Evolutionary conservation across 2,329 filamentous ascomycete species (phyloP).

Genomic region (Pestalotiopsis sp.): DNA sequence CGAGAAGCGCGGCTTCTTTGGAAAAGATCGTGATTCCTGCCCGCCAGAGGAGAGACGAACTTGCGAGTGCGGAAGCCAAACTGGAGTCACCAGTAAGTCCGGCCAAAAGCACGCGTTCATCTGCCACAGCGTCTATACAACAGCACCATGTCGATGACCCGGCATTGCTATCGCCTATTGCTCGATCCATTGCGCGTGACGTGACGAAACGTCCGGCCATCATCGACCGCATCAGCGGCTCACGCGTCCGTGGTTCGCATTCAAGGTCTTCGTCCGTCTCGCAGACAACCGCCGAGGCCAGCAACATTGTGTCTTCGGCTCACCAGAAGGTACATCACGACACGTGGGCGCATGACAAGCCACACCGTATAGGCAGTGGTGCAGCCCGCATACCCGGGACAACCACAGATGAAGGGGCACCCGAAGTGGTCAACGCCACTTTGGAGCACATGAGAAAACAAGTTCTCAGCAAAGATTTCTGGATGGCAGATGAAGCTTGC

Average conservation of each 20-base stretch:
- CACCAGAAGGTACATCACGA: constrained; percentile 61
- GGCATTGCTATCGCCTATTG: constrained; percentile 24
- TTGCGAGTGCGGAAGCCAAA: constrained; percentile 45
- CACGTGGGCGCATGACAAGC: constrained; percentile 50
- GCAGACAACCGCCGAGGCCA: constrained; percentile 57
- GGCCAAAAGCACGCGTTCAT: constrained; percentile 30
- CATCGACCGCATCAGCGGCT: constrained; percentile 56
- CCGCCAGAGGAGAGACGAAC: constrained; percentile 43
- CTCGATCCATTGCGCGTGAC: constrained; percentile 33
- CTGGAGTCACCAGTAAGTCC: constrained; percentile 47
- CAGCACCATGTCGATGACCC: constrained; percentile 35
- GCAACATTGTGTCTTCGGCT: constrained; percentile 58
- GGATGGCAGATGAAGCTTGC: constrained; percentile 99
- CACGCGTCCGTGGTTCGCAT: constrained; percentile 42
- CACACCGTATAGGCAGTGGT: constrained; percentile 47
- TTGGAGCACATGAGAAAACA: constrained; percentile 78
- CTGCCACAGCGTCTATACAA: constrained; percentile 26
- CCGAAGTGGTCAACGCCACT: constrained; percentile 61
- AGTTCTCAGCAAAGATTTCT: constrained; percentile 91
- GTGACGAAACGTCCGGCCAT: constrained; percentile 48
- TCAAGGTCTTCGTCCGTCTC: constrained; percentile 64
- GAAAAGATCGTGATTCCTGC: constrained; percentile 30
- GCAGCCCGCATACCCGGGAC: constrained; percentile 57
- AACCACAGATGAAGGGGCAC: constrained; percentile 56
- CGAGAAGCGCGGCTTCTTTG: constrained; percentile 26